A percentile compares a stretch with the other conserved stretches of the same genome.
phyloP scores from a whole-genome alignment of 2,329 filamentous ascomycete species.

The Fragosphaeria purpurea region DNA sequence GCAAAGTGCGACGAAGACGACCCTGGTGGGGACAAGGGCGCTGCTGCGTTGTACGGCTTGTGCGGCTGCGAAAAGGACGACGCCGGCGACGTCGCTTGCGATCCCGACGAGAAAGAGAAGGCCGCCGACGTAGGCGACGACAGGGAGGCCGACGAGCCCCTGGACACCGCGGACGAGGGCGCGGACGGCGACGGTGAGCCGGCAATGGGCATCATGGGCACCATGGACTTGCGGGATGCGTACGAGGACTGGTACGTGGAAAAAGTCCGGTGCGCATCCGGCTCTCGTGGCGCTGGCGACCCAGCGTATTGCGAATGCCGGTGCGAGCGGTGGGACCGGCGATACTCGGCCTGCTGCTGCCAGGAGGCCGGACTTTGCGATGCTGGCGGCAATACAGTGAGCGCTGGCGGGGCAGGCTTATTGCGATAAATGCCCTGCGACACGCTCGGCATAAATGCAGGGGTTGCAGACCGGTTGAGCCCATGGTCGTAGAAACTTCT shows the following conservation, averaged over 20 bases:
- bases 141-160: slow-evolving; percentile 1
- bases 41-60: not conserved
- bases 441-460: too few relatives aligned
- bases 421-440: too few relatives aligned
- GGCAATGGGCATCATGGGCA: not conserved
- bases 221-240: slow-evolving; percentile 5
- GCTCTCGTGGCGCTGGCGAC: not conserved
- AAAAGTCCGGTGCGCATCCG: not conserved
- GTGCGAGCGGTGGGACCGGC: slow-evolving; percentile 9
- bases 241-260: slow-evolving; percentile 1
- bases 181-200: not conserved
- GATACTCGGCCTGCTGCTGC: not conserved
- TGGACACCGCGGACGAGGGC: not conserved
- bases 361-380: too few relatives aligned
- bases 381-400: too few relatives aligned
- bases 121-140: slow-evolving; percentile 5
- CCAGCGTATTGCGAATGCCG: not conserved
- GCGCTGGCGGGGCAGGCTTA: too few relatives aligned
- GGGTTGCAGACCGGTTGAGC: not conserved
- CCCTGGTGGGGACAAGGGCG: not conserved
- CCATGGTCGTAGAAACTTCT: not conserved
- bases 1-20: not conserved
- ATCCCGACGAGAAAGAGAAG: not conserved
- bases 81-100: slow-evolving; percentile 2
- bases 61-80: not conserved